Evolutionary conservation across 352 stramenopile genomes (phyloP).

Genomic region (Detonula confervacea): DNA sequence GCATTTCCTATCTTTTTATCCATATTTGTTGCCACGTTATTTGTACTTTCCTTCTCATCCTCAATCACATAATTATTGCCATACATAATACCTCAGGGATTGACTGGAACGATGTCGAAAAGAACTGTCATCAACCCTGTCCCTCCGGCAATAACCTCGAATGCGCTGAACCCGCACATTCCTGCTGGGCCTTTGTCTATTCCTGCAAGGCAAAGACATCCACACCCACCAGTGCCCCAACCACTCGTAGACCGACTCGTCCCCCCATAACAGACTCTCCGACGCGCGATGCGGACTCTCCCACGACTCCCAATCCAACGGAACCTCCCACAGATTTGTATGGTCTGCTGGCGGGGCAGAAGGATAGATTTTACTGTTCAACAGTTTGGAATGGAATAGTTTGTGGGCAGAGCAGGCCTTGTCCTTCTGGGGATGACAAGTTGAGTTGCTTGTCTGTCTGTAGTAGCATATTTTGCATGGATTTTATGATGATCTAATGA

Average conservation of each 20-base stretch:
- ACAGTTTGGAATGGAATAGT: constrained; percentile 39
- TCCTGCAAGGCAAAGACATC: constrained; percentile 33
- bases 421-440: constrained; percentile 37
- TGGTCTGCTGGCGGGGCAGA: constrained; percentile 43
- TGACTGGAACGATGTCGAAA: constrained; percentile 82
- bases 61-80: too few relatives aligned
- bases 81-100: constrained; percentile 57
- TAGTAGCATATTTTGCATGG: too few relatives aligned
- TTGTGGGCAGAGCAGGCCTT: constrained; percentile 45
- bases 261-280: constrained; percentile 27
- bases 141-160: constrained; percentile 66
- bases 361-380: constrained; percentile 51
- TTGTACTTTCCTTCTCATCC: too few relatives aligned
- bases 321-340: constrained; percentile 53
- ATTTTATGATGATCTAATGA: too few relatives aligned
- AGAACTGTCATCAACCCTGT: constrained; percentile 78
- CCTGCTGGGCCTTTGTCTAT: constrained; percentile 64
- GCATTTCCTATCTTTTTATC: too few relatives aligned
- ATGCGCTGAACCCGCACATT: constrained; percentile 64
- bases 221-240: constrained; percentile 6
- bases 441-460: constrained; percentile 9
- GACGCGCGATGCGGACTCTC: constrained; percentile 44
- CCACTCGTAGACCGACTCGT: constrained; percentile 2
- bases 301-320: constrained; percentile 42
- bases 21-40: too few relatives aligned